Evolutionary conservation across 352 stramenopile genomes (phyloP).

Genomic region (Globisporangium canariense): DNA sequence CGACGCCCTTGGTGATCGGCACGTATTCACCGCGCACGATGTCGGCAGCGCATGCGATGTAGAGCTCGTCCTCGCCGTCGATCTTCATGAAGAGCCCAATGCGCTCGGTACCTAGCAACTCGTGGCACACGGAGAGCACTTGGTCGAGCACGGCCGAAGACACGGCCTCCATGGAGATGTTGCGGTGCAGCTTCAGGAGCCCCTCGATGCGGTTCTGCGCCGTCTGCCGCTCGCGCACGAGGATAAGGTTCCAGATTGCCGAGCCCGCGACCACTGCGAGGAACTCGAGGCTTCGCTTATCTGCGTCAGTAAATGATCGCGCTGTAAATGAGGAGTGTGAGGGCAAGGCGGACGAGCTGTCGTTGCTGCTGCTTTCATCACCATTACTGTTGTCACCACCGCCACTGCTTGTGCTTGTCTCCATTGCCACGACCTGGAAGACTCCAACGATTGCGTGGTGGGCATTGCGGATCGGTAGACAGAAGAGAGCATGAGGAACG

Average conservation of each 20-base stretch:
- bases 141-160: constrained; percentile 58
- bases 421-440: constrained; percentile 38
- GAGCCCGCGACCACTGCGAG: constrained; percentile 52
- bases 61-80: constrained; percentile 64
- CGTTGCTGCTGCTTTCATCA: neutral
- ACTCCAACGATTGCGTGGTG: constrained; percentile 55
- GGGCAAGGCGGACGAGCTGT: neutral
- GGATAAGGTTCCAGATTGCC: constrained; percentile 65
- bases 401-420: constrained; percentile 3
- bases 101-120: constrained; percentile 61
- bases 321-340: neutral
- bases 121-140: constrained; percentile 65
- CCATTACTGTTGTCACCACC: neutral
- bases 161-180: constrained; percentile 66
- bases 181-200: constrained; percentile 63
- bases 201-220: constrained; percentile 69
- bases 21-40: constrained; percentile 67
- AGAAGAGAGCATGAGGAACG: constrained; percentile 44
- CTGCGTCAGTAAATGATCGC: constrained; percentile 35
- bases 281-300: constrained; percentile 52
- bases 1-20: constrained; percentile 67
- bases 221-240: constrained; percentile 59
- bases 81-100: constrained; percentile 72
- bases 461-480: constrained; percentile 66
- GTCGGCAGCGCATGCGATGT: constrained; percentile 54